These are phyloP conservation scores for Aquilaria yunnanensis DNA, from an alignment of 345 rosid genomes.

Conservation along the genomic window DNA sequence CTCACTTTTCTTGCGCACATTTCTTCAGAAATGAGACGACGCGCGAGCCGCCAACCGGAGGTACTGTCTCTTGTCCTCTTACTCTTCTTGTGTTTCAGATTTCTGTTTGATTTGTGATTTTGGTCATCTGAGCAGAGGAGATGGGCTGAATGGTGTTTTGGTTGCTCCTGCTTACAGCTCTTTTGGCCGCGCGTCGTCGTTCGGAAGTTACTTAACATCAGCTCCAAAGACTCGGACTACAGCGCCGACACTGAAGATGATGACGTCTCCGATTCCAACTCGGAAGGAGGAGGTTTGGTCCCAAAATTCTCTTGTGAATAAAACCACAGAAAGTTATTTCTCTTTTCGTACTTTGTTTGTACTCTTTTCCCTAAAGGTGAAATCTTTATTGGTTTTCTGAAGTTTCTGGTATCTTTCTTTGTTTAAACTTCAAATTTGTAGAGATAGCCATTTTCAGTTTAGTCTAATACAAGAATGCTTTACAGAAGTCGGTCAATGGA, in stretches of 20 bases:
- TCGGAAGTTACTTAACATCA: conserved; percentile 82
- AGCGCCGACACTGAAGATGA: conserved; percentile 71
- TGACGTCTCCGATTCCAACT: conserved; percentile 37
- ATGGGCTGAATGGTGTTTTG: conserved; percentile 83
- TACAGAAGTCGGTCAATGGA: conserved; percentile 3
- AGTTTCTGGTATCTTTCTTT: neutral
- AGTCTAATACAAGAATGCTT: conserved; percentile 3
- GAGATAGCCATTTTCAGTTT: neutral
- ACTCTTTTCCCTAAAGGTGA: too few species aligned
- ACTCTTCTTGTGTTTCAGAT: neutral
- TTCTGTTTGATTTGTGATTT: conserved; percentile 10
- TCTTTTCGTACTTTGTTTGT: neutral
- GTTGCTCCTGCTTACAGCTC: conserved; percentile 72
- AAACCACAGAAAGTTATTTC: too few species aligned
- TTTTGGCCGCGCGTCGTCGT: conserved; percentile 75
- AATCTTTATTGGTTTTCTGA: neutral
- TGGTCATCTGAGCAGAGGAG: conserved; percentile 45
- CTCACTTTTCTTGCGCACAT: neutral
- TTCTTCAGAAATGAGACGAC: conserved; percentile 27
- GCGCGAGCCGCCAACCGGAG: conserved; percentile 34
- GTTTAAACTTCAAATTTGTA: neutral
- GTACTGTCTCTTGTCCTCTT: conserved; percentile 19
- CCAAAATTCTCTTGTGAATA: too few species aligned
- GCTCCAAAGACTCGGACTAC: conserved; percentile 56
- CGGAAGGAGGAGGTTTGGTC: conserved; percentile 26